Evolutionary conservation across 192 early-diverging fungal species (phyloP), one percentile per base, ranked within the genome.

Genomic region (Coemansia sp.): DNA sequence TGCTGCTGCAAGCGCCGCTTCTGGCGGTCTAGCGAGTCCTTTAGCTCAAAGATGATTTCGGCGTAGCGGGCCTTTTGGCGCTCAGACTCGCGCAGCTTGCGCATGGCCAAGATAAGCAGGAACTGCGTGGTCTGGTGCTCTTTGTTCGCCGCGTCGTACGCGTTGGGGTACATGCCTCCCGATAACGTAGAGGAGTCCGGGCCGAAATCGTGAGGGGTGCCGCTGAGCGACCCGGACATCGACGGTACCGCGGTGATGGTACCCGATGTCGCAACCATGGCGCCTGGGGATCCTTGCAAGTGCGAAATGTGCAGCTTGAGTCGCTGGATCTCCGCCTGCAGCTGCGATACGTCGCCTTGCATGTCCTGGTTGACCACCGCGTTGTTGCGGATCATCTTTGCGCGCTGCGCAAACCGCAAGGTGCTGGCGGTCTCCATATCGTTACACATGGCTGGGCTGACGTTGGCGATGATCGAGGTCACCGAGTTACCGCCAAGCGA

Each of bases 351-450:
- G 38, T 88, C 86, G 36, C 85, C 88, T 51, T 89, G 86, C 61
- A 88, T 85, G 38, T 89, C 85, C 33, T 89, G 87, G 69, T 89
- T 89, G 52, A 89, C 88, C 33, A 89, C 83, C 5, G 88, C 88
- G 79, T 87, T 89, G 77, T 90, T 91, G 57, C 79, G 87, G 46
- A 91, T 90, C 85, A 88, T 87, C 63, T 90, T 91, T 20, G 89
- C 89, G 21, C 88, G 76, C 62, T 89, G 86, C 1, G 89, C 89
- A 81, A 91, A 91, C 10, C 88, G 71, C 52, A 91, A 63, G 1
- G 89, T 91, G 24, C 86, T 86, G 15, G 89, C 67, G 38, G 87
- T 88, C 60, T 91, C 89, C 8, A 81, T 75, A 15, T 84, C 86
- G 64, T 85, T 84, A 71, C 75, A 74, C 53, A 80, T 64, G 36